Evolutionary conservation across 148 eudicot genomes (phyloP), one percentile per base, ranked within the genome.

Genomic region (Silene conica): DNA sequence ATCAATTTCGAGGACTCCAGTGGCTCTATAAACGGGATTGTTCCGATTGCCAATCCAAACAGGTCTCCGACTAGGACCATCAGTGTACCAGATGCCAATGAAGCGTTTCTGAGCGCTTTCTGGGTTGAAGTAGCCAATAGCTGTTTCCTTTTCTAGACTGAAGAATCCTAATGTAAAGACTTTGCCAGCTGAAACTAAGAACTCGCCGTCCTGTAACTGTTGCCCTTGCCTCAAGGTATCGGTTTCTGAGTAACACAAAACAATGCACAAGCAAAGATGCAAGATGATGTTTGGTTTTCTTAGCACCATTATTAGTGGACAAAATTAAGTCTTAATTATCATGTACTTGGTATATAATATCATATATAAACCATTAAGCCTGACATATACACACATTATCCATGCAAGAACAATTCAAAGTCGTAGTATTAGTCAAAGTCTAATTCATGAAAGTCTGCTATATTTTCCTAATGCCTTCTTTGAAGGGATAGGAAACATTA

Each of bases 31-130:
- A 43, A 80, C 67, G 38, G 82, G 82, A 6, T 43, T 75, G 61
- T 71, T 52, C 20, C 79, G 67, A 41, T 75, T 80, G 20, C 79
- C 82, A 50, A 80, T 41, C 82, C 82, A 80, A 9, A 80, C 50
- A n/a, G 73, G 75, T 16, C 16, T 65, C 31, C 52, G 34, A 3
- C 5, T 10, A n/a, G 19, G 18, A 60, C 63, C 19, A 0, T 54
- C 45, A 41, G 69, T 73, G 71, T 76, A 73, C 63, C 72, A 70
- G 58, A 80, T 80, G 48, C 80, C 80, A 31, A 80, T 56, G 46
- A 31, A 80, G 45, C 59, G 31, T 54, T 64, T 75, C 18, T 23
- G 55, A 55, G 73, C 20, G 48, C 28, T 72, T 66, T 70, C 77
- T 18, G 80, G 71, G 67, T 66, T 75, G 26, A 75, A 75, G 70